A percentile compares a stretch with the other conserved stretches of the same genome.
Conservation (phyloP, 169 alveolate species). For the Cyclospora cayetanensis region DNA sequence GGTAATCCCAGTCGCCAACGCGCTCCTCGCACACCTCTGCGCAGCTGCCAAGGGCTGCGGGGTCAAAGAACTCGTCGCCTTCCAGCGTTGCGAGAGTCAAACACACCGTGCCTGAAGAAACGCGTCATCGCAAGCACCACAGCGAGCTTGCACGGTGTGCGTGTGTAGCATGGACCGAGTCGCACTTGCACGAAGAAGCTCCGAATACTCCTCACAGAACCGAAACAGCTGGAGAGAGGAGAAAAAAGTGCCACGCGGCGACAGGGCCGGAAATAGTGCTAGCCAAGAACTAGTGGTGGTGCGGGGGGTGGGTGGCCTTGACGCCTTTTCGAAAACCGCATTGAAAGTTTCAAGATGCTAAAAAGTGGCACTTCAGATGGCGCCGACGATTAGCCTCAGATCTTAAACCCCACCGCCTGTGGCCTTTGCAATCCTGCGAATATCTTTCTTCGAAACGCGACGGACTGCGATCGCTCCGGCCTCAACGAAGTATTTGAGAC, state of each 20-base stretch:
- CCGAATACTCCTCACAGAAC: neutral
- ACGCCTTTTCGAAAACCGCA: no score
- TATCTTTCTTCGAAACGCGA: slow-evolving; percentile 95
- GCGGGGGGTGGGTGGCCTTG: no score
- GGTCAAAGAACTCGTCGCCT: slow-evolving; percentile 96
- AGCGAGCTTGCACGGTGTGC: no score
- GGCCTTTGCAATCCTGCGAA: slow-evolving; percentile 95
- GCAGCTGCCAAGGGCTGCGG: slow-evolving; percentile 92
- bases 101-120: neutral
- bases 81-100: slow-evolving; percentile 95
- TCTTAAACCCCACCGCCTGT: slow-evolving; percentile 88
- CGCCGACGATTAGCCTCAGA: no score
- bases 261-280: no score
- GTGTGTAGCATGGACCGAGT: no score
- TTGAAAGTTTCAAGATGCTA: no score
- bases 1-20: slow-evolving; percentile 98
- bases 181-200: no score
- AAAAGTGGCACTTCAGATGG: no score
- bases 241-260: no score
- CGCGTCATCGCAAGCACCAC: neutral
- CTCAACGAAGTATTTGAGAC: slow-evolving; percentile 98
- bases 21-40: slow-evolving; percentile 94
- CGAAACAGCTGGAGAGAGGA: no score
- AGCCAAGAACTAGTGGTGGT: no score
- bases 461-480: slow-evolving; percentile 98